phyloP scores from a whole-genome alignment of 2,329 filamentous ascomycete species.

The Colletotrichum noveboracense region DNA sequence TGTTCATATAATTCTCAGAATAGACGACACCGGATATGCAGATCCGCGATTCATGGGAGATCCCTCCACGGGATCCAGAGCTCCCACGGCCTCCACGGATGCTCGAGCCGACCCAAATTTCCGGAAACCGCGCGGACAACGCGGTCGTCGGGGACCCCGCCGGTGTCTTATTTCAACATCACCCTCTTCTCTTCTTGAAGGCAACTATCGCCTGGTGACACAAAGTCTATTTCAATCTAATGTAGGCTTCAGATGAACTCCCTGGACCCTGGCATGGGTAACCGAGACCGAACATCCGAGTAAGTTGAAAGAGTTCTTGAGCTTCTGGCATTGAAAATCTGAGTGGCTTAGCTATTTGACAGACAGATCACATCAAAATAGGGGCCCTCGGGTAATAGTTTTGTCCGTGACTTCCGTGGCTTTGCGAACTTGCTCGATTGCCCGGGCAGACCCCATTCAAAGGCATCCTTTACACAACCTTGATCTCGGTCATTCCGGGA shows the following conservation, averaged over 20 bases:
- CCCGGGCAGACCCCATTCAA: not conserved
- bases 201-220: not conserved
- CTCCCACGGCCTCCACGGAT: not conserved
- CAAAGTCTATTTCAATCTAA: not conserved
- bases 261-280: not conserved
- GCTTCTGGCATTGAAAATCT: too few species aligned
- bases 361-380: rapidly evolving
- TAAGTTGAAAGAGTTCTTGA: too few species aligned
- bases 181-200: not conserved
- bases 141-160: not conserved
- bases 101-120: not conserved
- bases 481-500: not conserved
- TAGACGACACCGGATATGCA: not conserved
- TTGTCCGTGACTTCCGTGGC: not conserved
- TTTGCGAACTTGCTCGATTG: too few species aligned
- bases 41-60: not conserved
- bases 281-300: not conserved
- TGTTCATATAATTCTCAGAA: not conserved
- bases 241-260: not conserved
- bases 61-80: not conserved
- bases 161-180: not conserved
- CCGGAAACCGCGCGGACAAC: not conserved
- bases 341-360: not conserved
- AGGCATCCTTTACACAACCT: not conserved
- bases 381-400: not conserved